These are phyloP conservation scores for Centella asiatica DNA, from an alignment of 129 eudicot genomes.

Conservation along the genomic window DNA sequence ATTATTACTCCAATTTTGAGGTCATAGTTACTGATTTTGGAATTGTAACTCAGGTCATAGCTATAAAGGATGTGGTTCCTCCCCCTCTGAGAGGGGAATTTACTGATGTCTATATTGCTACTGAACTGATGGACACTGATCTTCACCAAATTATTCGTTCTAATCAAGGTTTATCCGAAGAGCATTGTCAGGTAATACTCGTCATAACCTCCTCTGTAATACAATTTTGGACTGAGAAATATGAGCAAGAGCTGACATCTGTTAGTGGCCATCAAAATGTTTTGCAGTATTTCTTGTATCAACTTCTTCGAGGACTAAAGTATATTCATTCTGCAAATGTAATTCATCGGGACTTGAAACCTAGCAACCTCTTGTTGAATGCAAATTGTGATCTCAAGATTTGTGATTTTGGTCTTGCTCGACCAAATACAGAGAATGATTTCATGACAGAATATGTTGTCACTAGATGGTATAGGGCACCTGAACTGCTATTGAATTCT, in stretches of 20 bases:
- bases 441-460: constrained; percentile 94
- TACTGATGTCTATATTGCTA: constrained; percentile 70
- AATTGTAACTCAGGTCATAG: constrained; percentile 44
- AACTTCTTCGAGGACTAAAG: constrained; percentile 74
- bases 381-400: constrained; percentile 89
- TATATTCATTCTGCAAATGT: constrained; percentile 87
- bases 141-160: constrained; percentile 89
- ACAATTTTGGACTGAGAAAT: neutral
- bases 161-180: constrained; percentile 70
- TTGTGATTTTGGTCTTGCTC: constrained; percentile 89
- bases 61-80: constrained; percentile 67
- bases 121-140: constrained; percentile 93
- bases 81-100: constrained; percentile 64
- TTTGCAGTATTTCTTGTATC: constrained; percentile 86
- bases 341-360: constrained; percentile 81
- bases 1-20: neutral
- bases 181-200: constrained; percentile 68
- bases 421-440: constrained; percentile 65
- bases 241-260: constrained; percentile 9
- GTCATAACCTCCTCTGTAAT: neutral
- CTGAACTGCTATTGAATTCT: constrained; percentile 72
- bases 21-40: constrained; percentile 1
- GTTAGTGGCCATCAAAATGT: neutral
- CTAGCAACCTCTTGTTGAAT: constrained; percentile 71
- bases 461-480: constrained; percentile 91